Percentiles rank a stretch among this genome's conserved stretches.
Conservation (phyloP, 805 yeast species). For the Metschnikowia lachancei region DNA sequence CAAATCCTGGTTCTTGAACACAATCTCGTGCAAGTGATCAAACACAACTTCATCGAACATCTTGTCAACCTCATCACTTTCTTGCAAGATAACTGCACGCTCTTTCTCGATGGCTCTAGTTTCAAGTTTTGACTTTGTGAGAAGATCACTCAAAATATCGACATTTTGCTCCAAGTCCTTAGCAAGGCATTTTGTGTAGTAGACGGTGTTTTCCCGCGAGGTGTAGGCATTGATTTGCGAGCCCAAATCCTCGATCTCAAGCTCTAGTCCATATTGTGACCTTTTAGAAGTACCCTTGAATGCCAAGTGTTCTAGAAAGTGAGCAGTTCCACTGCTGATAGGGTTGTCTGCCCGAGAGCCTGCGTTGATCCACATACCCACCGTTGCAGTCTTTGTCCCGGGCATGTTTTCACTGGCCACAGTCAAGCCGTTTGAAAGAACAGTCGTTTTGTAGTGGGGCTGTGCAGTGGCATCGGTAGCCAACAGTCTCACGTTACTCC, state of each 20-base stretch:
- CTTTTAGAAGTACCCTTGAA: conserved; percentile 89
- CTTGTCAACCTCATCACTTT: conserved; percentile 95
- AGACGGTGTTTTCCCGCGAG: conserved; percentile 95
- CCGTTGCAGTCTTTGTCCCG: conserved; percentile 89
- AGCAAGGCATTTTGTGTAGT: conserved; percentile 84
- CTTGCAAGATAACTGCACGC: conserved; percentile 93
- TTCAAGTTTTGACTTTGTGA: conserved; percentile 82
- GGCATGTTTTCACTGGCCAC: conserved; percentile 91
- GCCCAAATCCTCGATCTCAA: conserved; percentile 94
- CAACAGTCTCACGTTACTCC: conserved; percentile 5
- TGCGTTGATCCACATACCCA: conserved; percentile 98
- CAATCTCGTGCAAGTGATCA: conserved; percentile 92
- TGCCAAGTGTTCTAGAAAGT: conserved; percentile 92
- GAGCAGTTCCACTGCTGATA: conserved; percentile 90
- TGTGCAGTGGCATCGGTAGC: conserved; percentile 9
- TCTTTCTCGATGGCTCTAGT: conserved; percentile 88
- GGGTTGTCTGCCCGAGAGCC: conserved; percentile 95
- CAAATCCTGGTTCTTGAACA: conserved; percentile 84
- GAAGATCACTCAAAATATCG: conserved; percentile 83
- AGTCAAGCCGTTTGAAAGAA: conserved; percentile 85
- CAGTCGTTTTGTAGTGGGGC: conserved; percentile 53
- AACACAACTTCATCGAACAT: conserved; percentile 98
- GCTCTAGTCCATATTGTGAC: conserved; percentile 77
- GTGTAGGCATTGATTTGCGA: conserved; percentile 98
- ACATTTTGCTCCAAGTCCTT: conserved; percentile 81